Evolutionary conservation across 495 filamentous ascomycete genomes (phyloP).

Genomic region (Aspergillus carlsbadensis): DNA sequence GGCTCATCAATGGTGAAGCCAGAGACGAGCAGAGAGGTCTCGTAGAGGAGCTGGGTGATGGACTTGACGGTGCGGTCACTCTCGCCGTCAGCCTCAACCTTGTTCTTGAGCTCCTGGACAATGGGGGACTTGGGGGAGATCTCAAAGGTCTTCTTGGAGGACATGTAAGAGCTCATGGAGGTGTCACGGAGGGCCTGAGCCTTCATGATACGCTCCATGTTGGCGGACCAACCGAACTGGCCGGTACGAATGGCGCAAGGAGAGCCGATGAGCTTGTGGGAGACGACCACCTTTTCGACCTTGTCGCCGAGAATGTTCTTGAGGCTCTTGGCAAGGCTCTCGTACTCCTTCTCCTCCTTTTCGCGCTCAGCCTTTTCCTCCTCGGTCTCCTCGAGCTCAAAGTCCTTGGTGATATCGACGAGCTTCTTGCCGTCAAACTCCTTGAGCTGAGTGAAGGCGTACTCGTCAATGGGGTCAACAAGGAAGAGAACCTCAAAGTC

Average conservation of each 20-base stretch:
- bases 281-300: constrained; percentile 99
- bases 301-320: constrained; percentile 99
- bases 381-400: constrained; percentile 99
- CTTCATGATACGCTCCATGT: constrained; percentile 99
- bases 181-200: constrained; percentile 99
- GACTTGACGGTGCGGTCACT: constrained; percentile 97
- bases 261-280: constrained; percentile 92
- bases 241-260: constrained; percentile 99
- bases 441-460: constrained; percentile 99
- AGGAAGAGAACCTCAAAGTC: constrained; percentile 99
- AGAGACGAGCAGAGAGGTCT: constrained; percentile 96
- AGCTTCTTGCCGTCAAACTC: constrained; percentile 99
- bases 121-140: constrained; percentile 98
- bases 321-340: constrained; percentile 86
- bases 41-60: constrained; percentile 95
- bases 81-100: constrained; percentile 96
- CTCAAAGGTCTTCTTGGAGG: constrained; percentile 99
- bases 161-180: constrained; percentile 99
- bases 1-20: constrained; percentile 99
- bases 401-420: constrained; percentile 99
- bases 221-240: constrained; percentile 99
- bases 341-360: constrained; percentile 96
- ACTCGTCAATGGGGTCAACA: constrained; percentile 99
- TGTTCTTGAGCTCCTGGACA: constrained; percentile 97
- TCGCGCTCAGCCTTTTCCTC: constrained; percentile 98